Evolutionary conservation across 768 basidiomycete genomes (phyloP).

Genomic region (Crepidotus variabilis): DNA sequence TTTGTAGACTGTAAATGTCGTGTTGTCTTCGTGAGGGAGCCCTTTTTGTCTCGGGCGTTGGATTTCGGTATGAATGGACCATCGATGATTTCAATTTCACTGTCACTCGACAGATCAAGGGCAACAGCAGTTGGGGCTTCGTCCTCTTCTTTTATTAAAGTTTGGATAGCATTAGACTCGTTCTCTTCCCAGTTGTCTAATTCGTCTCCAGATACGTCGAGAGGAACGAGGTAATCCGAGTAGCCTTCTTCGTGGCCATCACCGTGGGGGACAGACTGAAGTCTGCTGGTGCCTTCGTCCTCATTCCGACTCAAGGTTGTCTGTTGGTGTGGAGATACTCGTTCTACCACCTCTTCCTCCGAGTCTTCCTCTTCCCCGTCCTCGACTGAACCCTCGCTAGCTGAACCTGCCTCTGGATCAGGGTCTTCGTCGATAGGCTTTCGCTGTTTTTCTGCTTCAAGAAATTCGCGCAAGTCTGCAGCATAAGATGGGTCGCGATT

Average conservation of each 20-base stretch:
- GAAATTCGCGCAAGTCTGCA: conserved; percentile 60
- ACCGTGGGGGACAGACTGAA: not conserved
- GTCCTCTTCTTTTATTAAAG: conserved; percentile 14
- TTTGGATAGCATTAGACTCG: conserved; percentile 36
- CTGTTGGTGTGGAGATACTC: not conserved
- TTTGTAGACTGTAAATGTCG: not conserved
- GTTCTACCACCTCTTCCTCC: not conserved
- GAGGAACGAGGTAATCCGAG: conserved; percentile 2
- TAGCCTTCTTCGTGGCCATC: not conserved
- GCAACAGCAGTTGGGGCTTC: not conserved
- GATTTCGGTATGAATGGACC: conserved; percentile 6
- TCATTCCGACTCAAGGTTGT: not conserved
- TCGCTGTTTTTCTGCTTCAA: conserved; percentile 57
- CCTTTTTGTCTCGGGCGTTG: not conserved
- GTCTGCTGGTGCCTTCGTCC: not conserved
- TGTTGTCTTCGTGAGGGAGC: not conserved
- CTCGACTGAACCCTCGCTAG: not conserved
- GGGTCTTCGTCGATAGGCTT: conserved; percentile 39
- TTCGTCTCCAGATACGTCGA: conserved; percentile 42
- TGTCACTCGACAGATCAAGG: conserved; percentile 20
- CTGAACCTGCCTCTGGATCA: conserved; percentile 8
- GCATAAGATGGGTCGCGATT: conserved; percentile 47
- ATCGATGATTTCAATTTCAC: conserved; percentile 33
- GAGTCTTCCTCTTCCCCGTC: conserved; percentile 4
- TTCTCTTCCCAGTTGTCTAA: conserved; percentile 33